Conservation (phyloP, 129 eudicot species). For the Tanacetum coccineum region DNA sequence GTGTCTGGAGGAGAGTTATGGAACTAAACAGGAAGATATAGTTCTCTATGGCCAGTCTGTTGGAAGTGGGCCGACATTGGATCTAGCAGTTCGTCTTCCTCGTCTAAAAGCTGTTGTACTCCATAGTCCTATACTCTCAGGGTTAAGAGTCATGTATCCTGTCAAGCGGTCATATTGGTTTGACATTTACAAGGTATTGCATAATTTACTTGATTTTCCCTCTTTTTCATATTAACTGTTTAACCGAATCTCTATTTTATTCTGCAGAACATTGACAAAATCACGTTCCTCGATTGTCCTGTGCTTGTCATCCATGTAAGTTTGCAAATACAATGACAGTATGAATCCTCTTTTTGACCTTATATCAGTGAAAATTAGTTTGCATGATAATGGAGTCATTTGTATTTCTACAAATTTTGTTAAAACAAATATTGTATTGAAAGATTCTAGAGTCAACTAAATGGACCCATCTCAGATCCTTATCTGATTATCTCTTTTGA, state of each 20-base stretch:
- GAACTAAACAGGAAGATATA: conserved; percentile 78
- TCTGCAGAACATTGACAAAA: conserved; percentile 89
- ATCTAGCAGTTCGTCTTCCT: conserved; percentile 79
- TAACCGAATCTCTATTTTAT: conserved; percentile 4
- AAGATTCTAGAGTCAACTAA: conserved; percentile 14
- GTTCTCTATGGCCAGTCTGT: conserved; percentile 92
- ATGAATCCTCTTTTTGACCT: neutral
- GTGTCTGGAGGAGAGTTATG: conserved; percentile 84
- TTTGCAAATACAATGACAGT: conserved; percentile 1
- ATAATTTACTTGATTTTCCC: neutral
- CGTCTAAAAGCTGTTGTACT: conserved; percentile 78
- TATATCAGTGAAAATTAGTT: neutral
- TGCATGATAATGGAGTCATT: neutral
- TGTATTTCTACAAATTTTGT: neutral
- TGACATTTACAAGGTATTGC: conserved; percentile 81
- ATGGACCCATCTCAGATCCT: conserved; percentile 13
- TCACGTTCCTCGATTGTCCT: conserved; percentile 70
- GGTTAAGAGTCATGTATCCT: conserved; percentile 89
- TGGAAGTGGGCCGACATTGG: conserved; percentile 96
- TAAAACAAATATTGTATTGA: conserved; percentile 13
- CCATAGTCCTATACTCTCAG: conserved; percentile 92
- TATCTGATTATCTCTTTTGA: conserved; percentile 16
- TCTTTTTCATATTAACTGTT: neutral
- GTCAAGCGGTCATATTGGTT: conserved; percentile 87
- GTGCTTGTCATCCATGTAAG: conserved; percentile 93